Percentiles rank a stretch among this genome's conserved stretches.
Evolutionary conservation across 768 basidiomycete species (phyloP).

Genomic region (Chalciporus chontae): DNA sequence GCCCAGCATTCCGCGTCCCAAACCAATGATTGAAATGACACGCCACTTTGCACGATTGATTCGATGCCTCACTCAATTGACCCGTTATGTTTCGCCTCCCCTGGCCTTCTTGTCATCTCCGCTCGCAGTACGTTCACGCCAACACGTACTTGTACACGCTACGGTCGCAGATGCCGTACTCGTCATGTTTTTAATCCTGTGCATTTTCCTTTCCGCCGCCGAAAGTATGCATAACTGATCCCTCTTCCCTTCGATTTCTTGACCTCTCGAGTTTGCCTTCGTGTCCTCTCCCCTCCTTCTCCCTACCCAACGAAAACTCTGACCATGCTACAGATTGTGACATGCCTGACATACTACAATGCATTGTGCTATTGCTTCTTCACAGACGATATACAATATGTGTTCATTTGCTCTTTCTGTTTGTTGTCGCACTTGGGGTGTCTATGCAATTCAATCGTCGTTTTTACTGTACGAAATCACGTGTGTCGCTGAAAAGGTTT

Average conservation of each 20-base stretch:
- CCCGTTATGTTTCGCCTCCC: conserved; percentile 25
- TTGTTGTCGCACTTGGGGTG: conserved; percentile 3
- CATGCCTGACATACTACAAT: conserved; percentile 32
- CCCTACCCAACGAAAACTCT: conserved; percentile 18
- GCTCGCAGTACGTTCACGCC: conserved; percentile 11
- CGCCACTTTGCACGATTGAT: conserved; percentile 12
- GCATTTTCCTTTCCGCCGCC: conserved; percentile 15
- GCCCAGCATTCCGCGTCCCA: background rate
- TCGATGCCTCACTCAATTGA: conserved; percentile 13
- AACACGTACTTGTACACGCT: conserved; percentile 10
- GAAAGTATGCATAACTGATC: conserved; percentile 23
- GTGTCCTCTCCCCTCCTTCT: conserved; percentile 13
- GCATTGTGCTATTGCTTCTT: conserved; percentile 29
- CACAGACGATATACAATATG: conserved; percentile 25
- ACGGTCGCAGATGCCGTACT: conserved; percentile 15
- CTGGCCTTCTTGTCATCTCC: conserved; percentile 27
- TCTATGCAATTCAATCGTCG: conserved; percentile 1
- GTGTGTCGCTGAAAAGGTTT: conserved; percentile 11
- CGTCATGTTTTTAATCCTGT: conserved; percentile 23
- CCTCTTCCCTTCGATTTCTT: conserved; percentile 26
- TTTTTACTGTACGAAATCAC: conserved; percentile 13
- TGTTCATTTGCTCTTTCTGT: conserved; percentile 14
- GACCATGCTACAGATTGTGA: conserved; percentile 23
- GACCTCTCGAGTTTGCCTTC: conserved; percentile 17
- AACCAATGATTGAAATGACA: background rate